Conservation (phyloP, 192 early-diverging fungal genomes). For the Dissophora ornata region DNA sequence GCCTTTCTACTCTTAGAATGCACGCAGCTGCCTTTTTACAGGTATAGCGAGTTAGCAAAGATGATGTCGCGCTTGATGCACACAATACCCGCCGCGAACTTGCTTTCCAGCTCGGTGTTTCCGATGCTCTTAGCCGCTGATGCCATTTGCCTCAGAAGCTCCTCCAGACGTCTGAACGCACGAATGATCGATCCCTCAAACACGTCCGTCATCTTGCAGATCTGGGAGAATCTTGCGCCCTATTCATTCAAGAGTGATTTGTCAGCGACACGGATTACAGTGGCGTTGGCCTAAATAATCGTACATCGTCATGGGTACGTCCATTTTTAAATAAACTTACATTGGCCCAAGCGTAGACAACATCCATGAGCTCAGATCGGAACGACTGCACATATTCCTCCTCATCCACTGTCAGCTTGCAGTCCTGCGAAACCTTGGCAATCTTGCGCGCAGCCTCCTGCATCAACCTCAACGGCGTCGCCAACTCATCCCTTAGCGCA, state of each 20-base stretch:
- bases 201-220: conserved; percentile 93
- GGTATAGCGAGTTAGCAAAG: conserved; percentile 94
- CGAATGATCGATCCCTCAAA: conserved; percentile 97
- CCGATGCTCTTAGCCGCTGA: conserved; percentile 94
- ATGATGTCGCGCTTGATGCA: conserved; percentile 98
- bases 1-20: no score
- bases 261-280: no score
- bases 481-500: conserved; percentile 80
- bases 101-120: conserved; percentile 91
- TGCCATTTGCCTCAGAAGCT: conserved; percentile 89
- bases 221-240: conserved; percentile 93
- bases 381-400: conserved; percentile 90
- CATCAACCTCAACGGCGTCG: conserved; percentile 77
- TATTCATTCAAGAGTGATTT: conserved; percentile 38
- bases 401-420: conserved; percentile 87
- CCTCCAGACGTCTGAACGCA: conserved; percentile 89
- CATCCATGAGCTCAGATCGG: conserved; percentile 91
- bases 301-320: no score
- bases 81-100: conserved; percentile 92
- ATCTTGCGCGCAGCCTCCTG: conserved; percentile 89
- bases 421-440: conserved; percentile 88
- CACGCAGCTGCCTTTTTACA: no score
- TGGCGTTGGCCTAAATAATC: no score
- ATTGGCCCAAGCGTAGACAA: conserved; percentile 89
- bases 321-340: conserved; percentile 45